Evolutionary conservation across 495 filamentous ascomycete species (phyloP), one percentile per base, ranked within the genome.

Genomic region (Aspergillus ellipticus): DNA sequence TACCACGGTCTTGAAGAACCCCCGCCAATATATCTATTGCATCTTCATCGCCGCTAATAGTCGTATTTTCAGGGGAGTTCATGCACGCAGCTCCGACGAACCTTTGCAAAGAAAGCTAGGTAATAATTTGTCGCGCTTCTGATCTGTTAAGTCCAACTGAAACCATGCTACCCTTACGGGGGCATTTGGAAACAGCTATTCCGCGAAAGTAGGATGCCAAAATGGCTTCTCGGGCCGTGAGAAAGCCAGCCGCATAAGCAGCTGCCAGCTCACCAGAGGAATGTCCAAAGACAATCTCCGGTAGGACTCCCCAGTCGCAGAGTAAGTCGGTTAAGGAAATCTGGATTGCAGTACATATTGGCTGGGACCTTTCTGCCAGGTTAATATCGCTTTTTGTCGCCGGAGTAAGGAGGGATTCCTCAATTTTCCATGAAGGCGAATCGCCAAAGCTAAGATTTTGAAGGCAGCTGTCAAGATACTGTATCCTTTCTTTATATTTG

Each of bases 301-400:
- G 39, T 16, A 9, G 13, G 53, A 57, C 19, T 2, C 53, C 31
- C 41, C 33, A 51, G 49, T 10, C 42, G n/a, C 2, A 57, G 51
- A 48, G 60, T 60, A 49, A 53, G 52, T 53, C 59, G 45, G 51
- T 59, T 26, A 51, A 47, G 10, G 29, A 48, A 13, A 55, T 70
- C 53, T 53, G 56, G 57, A 52, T 35, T 59, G 29, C 59, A 3
- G 53, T 55, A 3, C 67, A 73, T 1, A 74, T 51, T 0, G 76
- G 70, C 46, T 78, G 74, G 0, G 71, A 66, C 0, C 74, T 31
- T 5, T 47, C 65, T 1, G 70, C 69, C 29, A 67, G 58, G 13
- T 49, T 16, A 0, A 58, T 19, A n/a, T 33, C 26, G 16, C 24
- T 31, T 19, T 31, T 17, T 6, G 21, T 0, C 1, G 17, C 19